Conservation (phyloP, 345 rosid species). For the Salix arbutifolia region DNA sequence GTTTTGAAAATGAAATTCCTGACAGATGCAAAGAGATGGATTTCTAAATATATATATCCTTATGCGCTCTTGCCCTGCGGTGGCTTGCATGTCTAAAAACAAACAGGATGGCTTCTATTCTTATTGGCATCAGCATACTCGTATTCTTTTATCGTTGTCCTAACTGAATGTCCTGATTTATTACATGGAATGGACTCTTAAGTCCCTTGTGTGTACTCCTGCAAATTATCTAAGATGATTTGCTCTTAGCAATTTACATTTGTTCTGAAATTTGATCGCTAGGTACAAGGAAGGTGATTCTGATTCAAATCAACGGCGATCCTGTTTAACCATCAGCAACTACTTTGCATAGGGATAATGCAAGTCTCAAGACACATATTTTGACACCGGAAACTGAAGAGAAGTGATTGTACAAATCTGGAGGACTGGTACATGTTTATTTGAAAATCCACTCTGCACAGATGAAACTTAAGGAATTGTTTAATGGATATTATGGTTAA, state of each 20-base stretch:
- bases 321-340: conserved; percentile 86
- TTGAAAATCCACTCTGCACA: background rate
- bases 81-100: background rate
- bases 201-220: background rate
- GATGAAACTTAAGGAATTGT: background rate
- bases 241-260: conserved; percentile 1
- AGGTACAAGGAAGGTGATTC: conserved; percentile 84
- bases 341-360: conserved; percentile 94
- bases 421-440: background rate
- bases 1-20: too few relatives aligned
- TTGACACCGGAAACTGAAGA: background rate
- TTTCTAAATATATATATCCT: too few relatives aligned
- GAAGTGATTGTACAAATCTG: background rate
- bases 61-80: background rate
- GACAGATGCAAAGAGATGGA: too few relatives aligned
- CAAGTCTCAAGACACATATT: conserved; percentile 14
- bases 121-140: background rate
- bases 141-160: background rate
- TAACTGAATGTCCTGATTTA: background rate
- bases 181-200: background rate
- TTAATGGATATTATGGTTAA: too few relatives aligned
- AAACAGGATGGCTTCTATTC: background rate
- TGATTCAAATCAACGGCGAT: conserved; percentile 84
- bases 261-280: conserved; percentile 16
- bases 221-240: background rate